Evolutionary conservation across 352 stramenopile species (phyloP).

Genomic region (Achlya hypogyna): DNA sequence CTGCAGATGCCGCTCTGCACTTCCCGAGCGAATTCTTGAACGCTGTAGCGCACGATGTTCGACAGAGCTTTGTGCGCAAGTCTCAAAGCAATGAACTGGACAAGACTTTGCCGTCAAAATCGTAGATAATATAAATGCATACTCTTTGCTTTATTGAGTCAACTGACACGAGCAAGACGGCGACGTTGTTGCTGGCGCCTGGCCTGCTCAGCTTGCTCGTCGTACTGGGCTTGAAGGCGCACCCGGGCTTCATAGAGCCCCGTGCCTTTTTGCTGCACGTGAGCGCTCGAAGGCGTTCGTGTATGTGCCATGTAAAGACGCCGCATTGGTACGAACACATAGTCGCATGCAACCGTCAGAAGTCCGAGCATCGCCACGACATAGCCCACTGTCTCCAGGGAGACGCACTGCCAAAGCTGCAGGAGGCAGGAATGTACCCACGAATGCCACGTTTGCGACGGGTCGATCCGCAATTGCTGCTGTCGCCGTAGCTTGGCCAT

Average conservation of each 20-base stretch:
- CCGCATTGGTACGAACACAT: neutral
- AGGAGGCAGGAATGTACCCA: neutral
- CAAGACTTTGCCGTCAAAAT: neutral
- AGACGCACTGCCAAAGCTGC: too few relatives aligned
- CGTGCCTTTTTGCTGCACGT: neutral
- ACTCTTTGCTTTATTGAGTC: too few relatives aligned
- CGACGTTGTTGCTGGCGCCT: neutral
- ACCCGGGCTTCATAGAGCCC: neutral
- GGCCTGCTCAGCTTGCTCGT: neutral
- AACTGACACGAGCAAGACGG: neutral
- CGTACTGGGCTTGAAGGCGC: neutral
- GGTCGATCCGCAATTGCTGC: neutral
- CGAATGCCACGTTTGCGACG: neutral
- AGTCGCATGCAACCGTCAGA: neutral
- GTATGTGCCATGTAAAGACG: neutral
- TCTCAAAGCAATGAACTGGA: neutral
- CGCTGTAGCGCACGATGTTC: constrained; percentile 46
- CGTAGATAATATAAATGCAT: too few relatives aligned
- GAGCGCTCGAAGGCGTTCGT: neutral
- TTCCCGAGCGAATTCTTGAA: constrained; percentile 80
- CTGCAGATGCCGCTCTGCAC: constrained; percentile 54
- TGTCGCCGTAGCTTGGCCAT: too few relatives aligned
- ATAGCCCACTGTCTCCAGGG: too few relatives aligned
- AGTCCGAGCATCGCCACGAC: too few relatives aligned
- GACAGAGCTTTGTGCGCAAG: constrained; percentile 38